Conservation (phyloP, 306 rosid species). For the Rosa rugosa region DNA sequence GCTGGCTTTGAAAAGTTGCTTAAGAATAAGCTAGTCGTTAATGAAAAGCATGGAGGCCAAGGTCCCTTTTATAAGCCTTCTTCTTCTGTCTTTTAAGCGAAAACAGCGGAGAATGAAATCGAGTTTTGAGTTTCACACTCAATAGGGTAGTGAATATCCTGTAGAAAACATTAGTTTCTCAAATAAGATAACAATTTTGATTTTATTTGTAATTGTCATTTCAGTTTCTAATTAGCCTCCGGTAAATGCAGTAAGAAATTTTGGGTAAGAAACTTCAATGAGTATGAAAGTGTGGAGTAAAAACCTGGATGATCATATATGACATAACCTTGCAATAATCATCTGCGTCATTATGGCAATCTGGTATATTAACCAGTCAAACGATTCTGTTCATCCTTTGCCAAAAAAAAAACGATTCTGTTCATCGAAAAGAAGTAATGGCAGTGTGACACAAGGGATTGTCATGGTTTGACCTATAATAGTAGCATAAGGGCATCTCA, state of each 20-base stretch:
- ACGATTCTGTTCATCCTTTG: no score
- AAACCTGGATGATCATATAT: not conserved
- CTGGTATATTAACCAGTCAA: not conserved
- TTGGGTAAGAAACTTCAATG: not conserved
- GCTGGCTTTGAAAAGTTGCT: constrained; percentile 26
- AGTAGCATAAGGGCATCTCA: not conserved
- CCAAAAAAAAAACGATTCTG: no score
- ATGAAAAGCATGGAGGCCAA: constrained; percentile 31
- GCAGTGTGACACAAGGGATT: not conserved
- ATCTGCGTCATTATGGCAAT: not conserved
- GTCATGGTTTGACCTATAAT: not conserved
- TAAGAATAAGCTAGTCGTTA: constrained; percentile 18
- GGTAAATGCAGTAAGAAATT: not conserved
- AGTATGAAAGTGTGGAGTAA: not conserved
- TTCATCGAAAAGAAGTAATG: not conserved
- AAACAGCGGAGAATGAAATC: constrained; percentile 41
- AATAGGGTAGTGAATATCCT: no score
- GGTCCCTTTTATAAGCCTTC: constrained; percentile 51
- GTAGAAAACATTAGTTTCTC: no score
- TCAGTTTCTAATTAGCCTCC: not conserved
- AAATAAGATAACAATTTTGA: not conserved
- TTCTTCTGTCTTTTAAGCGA: constrained; percentile 27
- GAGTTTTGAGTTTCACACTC: not conserved
- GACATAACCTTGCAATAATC: not conserved
- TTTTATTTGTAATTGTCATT: not conserved